Base-by-base conservation (phyloP, 805 yeast genomes). In the Wickerhamomyces rabaulensis region DNA sequence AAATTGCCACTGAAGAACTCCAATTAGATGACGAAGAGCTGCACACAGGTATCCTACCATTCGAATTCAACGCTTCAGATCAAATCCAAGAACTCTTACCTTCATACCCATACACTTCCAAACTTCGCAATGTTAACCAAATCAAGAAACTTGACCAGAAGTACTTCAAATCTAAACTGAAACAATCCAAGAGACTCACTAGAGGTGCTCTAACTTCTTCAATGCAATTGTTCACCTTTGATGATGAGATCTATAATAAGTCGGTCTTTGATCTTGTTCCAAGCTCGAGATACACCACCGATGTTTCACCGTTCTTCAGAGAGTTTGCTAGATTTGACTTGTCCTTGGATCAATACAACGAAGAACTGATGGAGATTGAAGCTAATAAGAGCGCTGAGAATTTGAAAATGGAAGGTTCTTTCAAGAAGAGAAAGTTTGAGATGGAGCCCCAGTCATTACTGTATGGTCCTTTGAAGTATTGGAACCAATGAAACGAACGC, bases 31-130 rank as follows among this genome's bases (percentile, higher is more conserved):
- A 70, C 5, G 57, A 56, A 9, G 54, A 52, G n/a, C 44, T 66
- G 15, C 51, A 43, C 2, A 68, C 67, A 20, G 49, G 53, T 2
- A 53, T 68, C 6, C 46, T 71, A 26, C 70, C 73, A 2, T 68
- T 64, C 46, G 81, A 76, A 50, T 50, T 59, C n/a, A 63, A 68
- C 46, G 54, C 69, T 6, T 69, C 72, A 0, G 9, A 39, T 10
- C 57, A 52, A 23, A 13, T 57, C 0, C 10, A 9, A 2, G 4
- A 12, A 2, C 10, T 16, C 2, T 29, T 58, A 8, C 57, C 62
- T 9, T 2, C 6, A 9, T 29, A 27, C 16, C 39, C 48, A 10
- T 10, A n/a, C 10, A n/a, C 23, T 7, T 19, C 22, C 0, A 9
- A 8, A 3, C 4, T 15, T 2, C 7, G 23, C 6, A 7, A 31